These are phyloP conservation scores for Pythium guiyangense DNA, from an alignment of 352 stramenopile species.

Conservation along the genomic window DNA sequence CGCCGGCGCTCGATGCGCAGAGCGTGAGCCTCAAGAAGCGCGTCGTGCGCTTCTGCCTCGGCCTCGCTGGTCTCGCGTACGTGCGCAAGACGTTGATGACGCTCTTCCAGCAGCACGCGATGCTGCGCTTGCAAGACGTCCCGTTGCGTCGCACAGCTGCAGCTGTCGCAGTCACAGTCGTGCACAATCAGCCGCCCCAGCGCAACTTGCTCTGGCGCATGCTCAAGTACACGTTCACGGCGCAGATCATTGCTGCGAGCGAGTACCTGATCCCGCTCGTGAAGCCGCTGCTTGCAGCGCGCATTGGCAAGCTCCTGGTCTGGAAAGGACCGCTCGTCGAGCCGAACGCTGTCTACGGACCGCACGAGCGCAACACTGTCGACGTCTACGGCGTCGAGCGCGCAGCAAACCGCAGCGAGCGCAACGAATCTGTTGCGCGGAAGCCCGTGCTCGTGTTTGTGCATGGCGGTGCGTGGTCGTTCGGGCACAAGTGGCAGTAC, in stretches of 20 bases:
- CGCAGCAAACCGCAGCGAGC: background rate
- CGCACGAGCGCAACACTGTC: conserved; percentile 45
- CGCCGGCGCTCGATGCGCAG: background rate
- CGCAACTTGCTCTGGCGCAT: conserved; percentile 7
- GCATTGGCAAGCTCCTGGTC: conserved; percentile 42
- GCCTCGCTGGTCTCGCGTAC: conserved; percentile 16
- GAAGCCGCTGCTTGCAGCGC: conserved; percentile 41
- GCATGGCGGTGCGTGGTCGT: conserved; percentile 85
- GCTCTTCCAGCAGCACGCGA: conserved; percentile 17
- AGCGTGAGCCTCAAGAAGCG: conserved; percentile 1
- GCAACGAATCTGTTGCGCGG: background rate
- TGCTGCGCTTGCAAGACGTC: conserved; percentile 17
- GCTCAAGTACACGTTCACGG: conserved; percentile 41
- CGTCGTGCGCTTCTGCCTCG: conserved; percentile 17
- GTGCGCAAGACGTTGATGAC: conserved; percentile 18
- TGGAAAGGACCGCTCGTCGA: conserved; percentile 24
- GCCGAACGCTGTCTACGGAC: conserved; percentile 40
- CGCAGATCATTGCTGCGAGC: conserved; percentile 42
- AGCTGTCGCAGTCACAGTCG: background rate
- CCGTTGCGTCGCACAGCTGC: conserved; percentile 1
- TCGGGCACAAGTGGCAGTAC: conserved; percentile 79
- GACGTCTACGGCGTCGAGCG: conserved; percentile 52
- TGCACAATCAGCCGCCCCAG: background rate
- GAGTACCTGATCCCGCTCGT: conserved; percentile 53
- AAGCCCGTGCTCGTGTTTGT: conserved; percentile 89